Evolutionary conservation across 176 grass and related monocot species (phyloP).

Genomic region (Avena atlantica): DNA sequence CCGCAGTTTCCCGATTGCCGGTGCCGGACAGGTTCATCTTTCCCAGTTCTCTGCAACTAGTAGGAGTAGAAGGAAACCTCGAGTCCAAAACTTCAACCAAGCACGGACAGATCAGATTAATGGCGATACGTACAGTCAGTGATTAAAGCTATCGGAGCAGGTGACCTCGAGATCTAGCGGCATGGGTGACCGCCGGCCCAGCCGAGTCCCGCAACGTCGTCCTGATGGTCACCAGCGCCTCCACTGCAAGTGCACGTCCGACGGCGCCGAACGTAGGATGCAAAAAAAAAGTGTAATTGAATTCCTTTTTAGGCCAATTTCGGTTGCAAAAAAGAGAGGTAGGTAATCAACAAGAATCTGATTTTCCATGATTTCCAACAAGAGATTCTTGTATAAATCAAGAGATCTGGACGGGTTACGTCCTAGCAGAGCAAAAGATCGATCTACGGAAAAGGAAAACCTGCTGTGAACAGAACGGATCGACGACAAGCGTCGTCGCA

Average conservation of each 20-base stretch:
- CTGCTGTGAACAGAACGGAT: not conserved
- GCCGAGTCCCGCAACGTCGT: constrained; percentile 59
- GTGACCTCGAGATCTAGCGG: constrained; percentile 46
- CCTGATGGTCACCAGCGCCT: constrained; percentile 65
- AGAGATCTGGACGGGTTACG: too few species aligned
- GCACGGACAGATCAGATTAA: not conserved
- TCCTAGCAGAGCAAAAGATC: too few species aligned
- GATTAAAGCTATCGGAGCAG: constrained; percentile 59
- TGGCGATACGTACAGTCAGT: constrained; percentile 44
- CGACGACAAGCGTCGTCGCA: not conserved
- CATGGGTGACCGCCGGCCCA: constrained; percentile 72
- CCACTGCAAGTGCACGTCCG: constrained; percentile 42
- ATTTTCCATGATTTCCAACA: too few species aligned
- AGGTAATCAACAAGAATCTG: not conserved
- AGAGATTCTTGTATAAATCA: too few species aligned
- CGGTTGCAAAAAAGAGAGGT: not conserved
- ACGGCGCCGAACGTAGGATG: not conserved
- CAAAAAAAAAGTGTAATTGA: not conserved
- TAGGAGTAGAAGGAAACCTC: constrained; percentile 15
- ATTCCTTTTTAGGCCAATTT: too few species aligned
- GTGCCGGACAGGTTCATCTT: constrained; percentile 65
- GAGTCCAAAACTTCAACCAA: not conserved
- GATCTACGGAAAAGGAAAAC: too few species aligned
- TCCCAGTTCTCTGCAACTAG: constrained; percentile 38
- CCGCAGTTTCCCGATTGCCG: constrained; percentile 54